phyloP scores from a whole-genome alignment of 75 land plant genomes.

The Chamaecyparis obtusa region DNA sequence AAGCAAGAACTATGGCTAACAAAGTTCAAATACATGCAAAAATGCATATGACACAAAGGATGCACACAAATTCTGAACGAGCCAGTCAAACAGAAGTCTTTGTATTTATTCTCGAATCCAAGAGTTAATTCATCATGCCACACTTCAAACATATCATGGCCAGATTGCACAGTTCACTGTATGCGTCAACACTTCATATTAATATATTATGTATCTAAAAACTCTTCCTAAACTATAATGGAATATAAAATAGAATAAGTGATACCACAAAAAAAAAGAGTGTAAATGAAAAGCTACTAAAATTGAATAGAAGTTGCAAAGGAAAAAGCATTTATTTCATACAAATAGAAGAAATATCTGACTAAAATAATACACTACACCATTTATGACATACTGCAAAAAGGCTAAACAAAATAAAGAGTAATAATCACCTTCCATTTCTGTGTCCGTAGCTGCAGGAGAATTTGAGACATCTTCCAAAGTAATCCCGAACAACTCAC shows the following conservation, averaged over 20 bases:
- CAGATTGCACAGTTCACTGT: no score
- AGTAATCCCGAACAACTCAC: neutral
- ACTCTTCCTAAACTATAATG: neutral
- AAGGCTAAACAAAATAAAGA: neutral
- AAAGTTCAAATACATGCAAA: neutral
- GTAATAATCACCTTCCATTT: conserved; percentile 74
- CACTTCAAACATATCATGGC: no score
- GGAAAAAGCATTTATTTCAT: neutral
- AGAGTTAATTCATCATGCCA: no score
- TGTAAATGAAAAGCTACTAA: neutral
- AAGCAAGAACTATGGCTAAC: neutral
- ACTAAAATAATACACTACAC: neutral
- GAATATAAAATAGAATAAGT: neutral
- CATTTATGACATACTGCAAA: neutral
- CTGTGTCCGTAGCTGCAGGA: conserved; percentile 60
- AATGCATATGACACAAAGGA: neutral
- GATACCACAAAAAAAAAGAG: neutral
- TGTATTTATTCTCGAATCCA: no score
- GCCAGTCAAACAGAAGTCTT: neutral
- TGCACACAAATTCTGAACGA: neutral
- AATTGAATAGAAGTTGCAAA: neutral
- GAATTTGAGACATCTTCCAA: conserved; percentile 13
- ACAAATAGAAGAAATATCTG: neutral
- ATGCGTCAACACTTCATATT: no score
- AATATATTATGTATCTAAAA: neutral